These are phyloP conservation scores for Ophiostoma quercus DNA, from an alignment of 2,329 filamentous ascomycete species.

Conservation along the genomic window DNA sequence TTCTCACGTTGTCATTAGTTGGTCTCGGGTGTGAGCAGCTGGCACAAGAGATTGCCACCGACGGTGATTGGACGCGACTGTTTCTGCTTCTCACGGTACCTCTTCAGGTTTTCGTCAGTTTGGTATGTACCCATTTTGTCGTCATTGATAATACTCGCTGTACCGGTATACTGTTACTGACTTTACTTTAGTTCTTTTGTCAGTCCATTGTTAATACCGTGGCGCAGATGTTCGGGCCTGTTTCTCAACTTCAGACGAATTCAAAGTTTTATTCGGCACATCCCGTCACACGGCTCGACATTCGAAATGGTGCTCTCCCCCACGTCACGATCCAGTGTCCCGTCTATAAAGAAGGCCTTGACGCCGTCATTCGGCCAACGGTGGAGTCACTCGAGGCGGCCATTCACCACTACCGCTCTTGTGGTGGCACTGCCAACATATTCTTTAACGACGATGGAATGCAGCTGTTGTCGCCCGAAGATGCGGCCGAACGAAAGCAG, in stretches of 20 bases:
- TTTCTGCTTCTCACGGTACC: constrained; percentile 59
- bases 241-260: constrained; percentile 67
- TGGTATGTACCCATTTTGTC: background rate
- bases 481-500: constrained; percentile 57
- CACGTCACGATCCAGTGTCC: constrained; percentile 81
- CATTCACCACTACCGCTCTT: constrained; percentile 70
- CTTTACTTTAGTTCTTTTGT: constrained; percentile 67
- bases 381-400: constrained; percentile 72
- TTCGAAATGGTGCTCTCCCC: constrained; percentile 53
- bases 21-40: constrained; percentile 17
- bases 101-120: constrained; percentile 16
- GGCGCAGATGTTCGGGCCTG: constrained; percentile 69
- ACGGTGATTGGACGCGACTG: constrained; percentile 56
- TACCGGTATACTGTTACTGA: background rate
- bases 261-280: constrained; percentile 76
- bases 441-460: constrained; percentile 73
- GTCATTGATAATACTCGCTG: background rate
- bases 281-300: constrained; percentile 27
- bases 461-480: constrained; percentile 59
- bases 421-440: constrained; percentile 70
- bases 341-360: constrained; percentile 79
- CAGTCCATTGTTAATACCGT: constrained; percentile 73
- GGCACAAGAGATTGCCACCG: constrained; percentile 17
- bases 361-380: constrained; percentile 70
- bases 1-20: constrained; percentile 44